Evolutionary conservation across 805 yeast genomes (phyloP), one percentile per base, ranked within the genome.

Genomic region (Hanseniaspora mollemarum): DNA sequence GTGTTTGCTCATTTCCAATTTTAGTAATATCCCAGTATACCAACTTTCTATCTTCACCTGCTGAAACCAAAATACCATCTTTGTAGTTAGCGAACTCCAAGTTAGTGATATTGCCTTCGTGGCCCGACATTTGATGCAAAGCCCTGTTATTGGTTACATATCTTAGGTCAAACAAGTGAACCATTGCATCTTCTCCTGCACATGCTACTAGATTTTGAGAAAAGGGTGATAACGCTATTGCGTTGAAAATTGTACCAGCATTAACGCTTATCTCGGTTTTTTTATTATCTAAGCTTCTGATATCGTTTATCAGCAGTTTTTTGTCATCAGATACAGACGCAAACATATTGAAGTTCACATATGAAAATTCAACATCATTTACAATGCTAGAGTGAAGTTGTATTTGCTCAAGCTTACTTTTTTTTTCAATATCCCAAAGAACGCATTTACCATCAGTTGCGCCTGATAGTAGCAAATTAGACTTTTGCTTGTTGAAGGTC

Each of bases 1-100:
- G 87, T 13, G 73, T 73, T 63, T 85, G 94, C 60, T 86, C 95
- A 55, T 80, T 83, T 3, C 96, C 96, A 33, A 87, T 81, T 57
- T 76, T 79, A 43, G 71, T 68, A 52, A 86, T 68, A 61, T 87
- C 94, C 95, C 95, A 86, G 4, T 87, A 57, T 32, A 85, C 79
- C 15, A 84, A 76, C 53, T 94, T 71, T 55, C 92, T 72, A 61
- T 87, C 95, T 54, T 76, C 76, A 1, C 87, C 78, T 3, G 87
- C 83, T 0, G 87, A 78, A 1, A 87, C 87, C 8, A 87, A 60
- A 3, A 87, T 72, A 15, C 90, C 90, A 58, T 86, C 95, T 46
- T 72, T 69, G 56, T 75, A 79, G 1, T 88, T 87, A 43, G 83
- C 81, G 74, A 88, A 87, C 59, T 84, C 87, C 52, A 87, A 62